Evolutionary conservation across 1,284 basidiomycete genomes (phyloP).

Genomic region (Porogramme epimiltina): DNA sequence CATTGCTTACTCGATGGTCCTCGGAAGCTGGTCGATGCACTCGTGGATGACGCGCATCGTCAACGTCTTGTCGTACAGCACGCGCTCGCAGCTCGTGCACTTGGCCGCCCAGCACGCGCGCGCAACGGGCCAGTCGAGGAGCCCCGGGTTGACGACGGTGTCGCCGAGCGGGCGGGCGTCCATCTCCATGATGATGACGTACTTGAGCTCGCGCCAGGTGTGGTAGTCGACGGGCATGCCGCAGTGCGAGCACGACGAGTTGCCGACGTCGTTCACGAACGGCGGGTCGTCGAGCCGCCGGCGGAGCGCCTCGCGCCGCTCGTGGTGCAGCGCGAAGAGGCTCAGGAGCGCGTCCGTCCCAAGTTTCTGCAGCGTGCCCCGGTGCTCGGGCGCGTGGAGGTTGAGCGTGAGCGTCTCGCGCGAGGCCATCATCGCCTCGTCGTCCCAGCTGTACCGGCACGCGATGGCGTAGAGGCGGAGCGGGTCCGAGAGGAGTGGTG

Average conservation of each 20-base stretch:
- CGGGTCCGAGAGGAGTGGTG: slow-evolving; percentile 49
- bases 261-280: slow-evolving; percentile 51
- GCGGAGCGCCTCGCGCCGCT: slow-evolving; percentile 48
- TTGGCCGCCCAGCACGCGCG: slow-evolving; percentile 58
- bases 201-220: slow-evolving; percentile 65
- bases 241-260: slow-evolving; percentile 49
- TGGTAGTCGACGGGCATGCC: slow-evolving; percentile 51
- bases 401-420: slow-evolving; percentile 42
- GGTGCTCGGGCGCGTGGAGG: slow-evolving; percentile 47
- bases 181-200: slow-evolving; percentile 55
- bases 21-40: slow-evolving; percentile 52
- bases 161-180: slow-evolving; percentile 60
- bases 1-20: slow-evolving; percentile 35
- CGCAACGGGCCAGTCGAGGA: slow-evolving; percentile 57
- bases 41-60: slow-evolving; percentile 55
- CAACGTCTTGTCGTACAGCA: slow-evolving; percentile 57
- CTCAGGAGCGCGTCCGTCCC: slow-evolving; percentile 51
- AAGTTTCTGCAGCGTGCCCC: slow-evolving; percentile 46
- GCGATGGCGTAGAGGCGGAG: slow-evolving; percentile 58
- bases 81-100: slow-evolving; percentile 51
- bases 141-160: slow-evolving; percentile 48
- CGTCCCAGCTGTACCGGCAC: slow-evolving; percentile 58
- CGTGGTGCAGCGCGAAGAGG: slow-evolving; percentile 53
- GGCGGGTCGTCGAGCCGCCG: slow-evolving; percentile 54
- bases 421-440: slow-evolving; percentile 53